Evolutionary conservation across 164 flowering plant genomes (phyloP), one percentile per base, ranked within the genome.

Genomic region (Magnolia sinica): DNA sequence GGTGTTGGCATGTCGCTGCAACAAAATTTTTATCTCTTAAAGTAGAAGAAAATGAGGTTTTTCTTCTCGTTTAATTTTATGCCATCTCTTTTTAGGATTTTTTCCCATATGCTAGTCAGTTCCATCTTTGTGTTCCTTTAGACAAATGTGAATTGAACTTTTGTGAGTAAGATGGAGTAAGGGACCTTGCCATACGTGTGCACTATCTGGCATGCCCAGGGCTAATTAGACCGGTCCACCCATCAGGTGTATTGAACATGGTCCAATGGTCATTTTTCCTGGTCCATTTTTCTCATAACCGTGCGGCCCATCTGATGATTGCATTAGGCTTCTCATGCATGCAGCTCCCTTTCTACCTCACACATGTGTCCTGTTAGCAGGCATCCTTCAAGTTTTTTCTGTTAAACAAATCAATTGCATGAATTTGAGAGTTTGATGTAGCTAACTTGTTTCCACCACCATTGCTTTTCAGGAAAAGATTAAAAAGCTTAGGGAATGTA

Each of bases 1-100:
- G 71, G 23, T 96, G 99, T 83, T 96, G 95, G 97, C 99, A 96
- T 82, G 71, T 77, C 75, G 89, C 91, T 81, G 98, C 93, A 49
- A 74, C 86, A 49, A 91, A 90, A 78, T 91, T 86, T 79, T 76
- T 92, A 52, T 86, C 89, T 45, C 65, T 66, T 22, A 20, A 77
- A 9, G 52, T 52, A 14, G 82, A 72, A 72, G 86, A 84, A 82
- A 73, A 76, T 76, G 87, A 90, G 97, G 99, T 93, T 80, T 64
- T 75, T 73, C 71, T 16, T 63, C 19, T n/a, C 64, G 52, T 65
- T 22, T 22, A 66, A 66, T 24, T 22, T 66, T 64, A 55, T 55
- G 61, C 61, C 61, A 16, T 55, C 61, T 58, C 50, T 75, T 37
- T 50, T 27, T 64, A 13, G 29, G 61, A 50, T 68, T 14, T 68